Conservation (phyloP, 768 basidiomycete species). For the Lentinus brumalis region DNA sequence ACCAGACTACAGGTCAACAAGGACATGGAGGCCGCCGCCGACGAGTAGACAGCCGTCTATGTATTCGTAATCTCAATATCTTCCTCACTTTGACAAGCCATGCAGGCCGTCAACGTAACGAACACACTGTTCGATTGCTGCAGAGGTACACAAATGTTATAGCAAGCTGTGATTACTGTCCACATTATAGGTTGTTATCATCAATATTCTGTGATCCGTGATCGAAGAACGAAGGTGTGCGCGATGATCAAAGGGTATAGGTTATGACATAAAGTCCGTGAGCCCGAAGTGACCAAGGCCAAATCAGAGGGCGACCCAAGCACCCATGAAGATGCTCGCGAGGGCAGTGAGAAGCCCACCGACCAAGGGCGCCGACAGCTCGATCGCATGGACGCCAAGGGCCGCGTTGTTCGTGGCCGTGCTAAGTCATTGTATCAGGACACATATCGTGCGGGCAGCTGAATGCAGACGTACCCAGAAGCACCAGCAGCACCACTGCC, state of each 20-base stretch:
- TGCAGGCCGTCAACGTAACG: background rate
- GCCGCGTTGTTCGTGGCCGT: slow-evolving; percentile 20
- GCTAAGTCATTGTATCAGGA: background rate
- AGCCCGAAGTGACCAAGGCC: background rate
- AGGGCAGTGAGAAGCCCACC: slow-evolving; percentile 32
- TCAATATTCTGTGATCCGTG: no score
- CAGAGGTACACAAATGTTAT: background rate
- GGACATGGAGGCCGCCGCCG: slow-evolving; percentile 48
- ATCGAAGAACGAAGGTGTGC: background rate
- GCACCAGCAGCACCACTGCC: slow-evolving; percentile 3
- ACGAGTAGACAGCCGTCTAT: slow-evolving; percentile 21
- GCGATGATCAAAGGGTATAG: no score
- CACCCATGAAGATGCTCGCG: slow-evolving; percentile 39
- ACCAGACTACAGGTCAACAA: slow-evolving; percentile 55
- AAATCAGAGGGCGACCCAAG: slow-evolving; percentile 37
- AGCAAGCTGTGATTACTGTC: background rate
- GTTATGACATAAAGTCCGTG: no score
- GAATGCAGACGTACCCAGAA: slow-evolving; percentile 8
- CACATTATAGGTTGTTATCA: no score
- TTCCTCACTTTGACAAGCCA: background rate
- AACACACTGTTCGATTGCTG: background rate
- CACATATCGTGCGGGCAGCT: background rate
- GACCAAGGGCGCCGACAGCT: slow-evolving; percentile 30
- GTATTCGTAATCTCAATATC: slow-evolving; percentile 9
- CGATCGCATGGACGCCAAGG: slow-evolving; percentile 18